Conservation (phyloP, 257 asterid species). For the Ilex asprella region DNA sequence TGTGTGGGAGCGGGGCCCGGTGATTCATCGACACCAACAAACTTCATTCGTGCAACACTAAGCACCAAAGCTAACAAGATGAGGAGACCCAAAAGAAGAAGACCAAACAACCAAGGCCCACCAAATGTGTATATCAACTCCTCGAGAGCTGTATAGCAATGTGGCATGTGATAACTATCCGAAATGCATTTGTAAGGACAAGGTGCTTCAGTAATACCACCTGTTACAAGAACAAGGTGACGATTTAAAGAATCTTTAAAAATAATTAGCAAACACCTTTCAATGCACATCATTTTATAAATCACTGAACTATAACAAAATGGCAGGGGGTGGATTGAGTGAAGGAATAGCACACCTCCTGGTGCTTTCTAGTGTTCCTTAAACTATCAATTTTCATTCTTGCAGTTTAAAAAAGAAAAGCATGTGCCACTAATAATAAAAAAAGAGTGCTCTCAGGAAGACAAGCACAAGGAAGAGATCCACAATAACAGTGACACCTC, state of each 20-base stretch:
- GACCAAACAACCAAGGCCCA: slow-evolving; percentile 97
- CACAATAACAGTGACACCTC: neutral
- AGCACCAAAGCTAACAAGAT: slow-evolving; percentile 83
- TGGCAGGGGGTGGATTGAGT: no score
- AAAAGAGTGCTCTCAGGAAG: neutral
- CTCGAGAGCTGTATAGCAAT: slow-evolving; percentile 94
- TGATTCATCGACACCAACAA: slow-evolving; percentile 84
- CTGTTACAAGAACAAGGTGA: slow-evolving; percentile 33
- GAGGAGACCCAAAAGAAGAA: slow-evolving; percentile 82
- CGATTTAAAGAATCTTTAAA: neutral
- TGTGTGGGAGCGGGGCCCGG: slow-evolving; percentile 96
- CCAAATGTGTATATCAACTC: slow-evolving; percentile 97
- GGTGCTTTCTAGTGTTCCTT: no score
- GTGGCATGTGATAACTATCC: slow-evolving; percentile 93
- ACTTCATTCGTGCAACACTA: slow-evolving; percentile 98
- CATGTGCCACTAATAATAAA: neutral
- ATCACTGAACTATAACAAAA: no score
- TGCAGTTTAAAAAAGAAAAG: neutral
- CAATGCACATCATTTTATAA: no score
- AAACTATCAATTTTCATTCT: no score
- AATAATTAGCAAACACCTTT: neutral
- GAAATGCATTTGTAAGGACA: slow-evolving; percentile 93
- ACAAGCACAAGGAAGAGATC: neutral
- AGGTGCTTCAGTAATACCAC: slow-evolving; percentile 87
- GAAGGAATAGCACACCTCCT: no score